A percentile compares a stretch with the other conserved stretches of the same genome.
Conservation (phyloP, 768 basidiomycete species). For the Sarcomyxa edulis region DNA sequence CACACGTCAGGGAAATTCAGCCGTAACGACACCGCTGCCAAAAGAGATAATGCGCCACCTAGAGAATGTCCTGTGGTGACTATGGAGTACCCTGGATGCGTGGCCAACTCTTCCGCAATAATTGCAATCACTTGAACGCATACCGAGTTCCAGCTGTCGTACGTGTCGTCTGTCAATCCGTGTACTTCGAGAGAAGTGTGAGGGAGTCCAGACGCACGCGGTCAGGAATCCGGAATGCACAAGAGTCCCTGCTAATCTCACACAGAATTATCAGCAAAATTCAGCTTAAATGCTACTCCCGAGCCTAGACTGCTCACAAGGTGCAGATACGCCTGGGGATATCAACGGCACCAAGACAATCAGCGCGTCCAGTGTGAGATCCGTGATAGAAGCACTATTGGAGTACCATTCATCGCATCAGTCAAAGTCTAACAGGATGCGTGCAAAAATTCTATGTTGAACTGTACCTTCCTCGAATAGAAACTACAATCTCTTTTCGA, state of each 20-base stretch:
- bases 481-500: conserved; percentile 32
- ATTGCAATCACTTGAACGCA: conserved; percentile 31
- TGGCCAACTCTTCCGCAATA: conserved; percentile 27
- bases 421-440: neutral
- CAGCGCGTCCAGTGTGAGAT: conserved; percentile 15
- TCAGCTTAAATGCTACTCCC: neutral
- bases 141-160: conserved; percentile 44
- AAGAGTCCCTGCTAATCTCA: conserved; percentile 15
- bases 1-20: conserved; percentile 33
- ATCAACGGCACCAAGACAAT: conserved; percentile 15
- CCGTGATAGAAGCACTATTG: conserved; percentile 12
- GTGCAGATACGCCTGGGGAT: conserved; percentile 18
- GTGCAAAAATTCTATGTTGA: conserved; percentile 14
- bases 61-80: conserved; percentile 50
- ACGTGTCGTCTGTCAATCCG: neutral
- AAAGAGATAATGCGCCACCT: conserved; percentile 45
- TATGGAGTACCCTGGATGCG: conserved; percentile 31
- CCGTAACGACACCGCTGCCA: conserved; percentile 40
- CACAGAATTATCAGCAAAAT: neutral
- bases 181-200: neutral
- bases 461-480: conserved; percentile 33
- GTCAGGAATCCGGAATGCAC: conserved; percentile 36
- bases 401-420: neutral
- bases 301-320: conserved; percentile 10
- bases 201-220: conserved; percentile 12